These are phyloP conservation scores for Aspergillus homomorphus DNA, from an alignment of 495 filamentous ascomycete genomes.

Conservation along the genomic window DNA sequence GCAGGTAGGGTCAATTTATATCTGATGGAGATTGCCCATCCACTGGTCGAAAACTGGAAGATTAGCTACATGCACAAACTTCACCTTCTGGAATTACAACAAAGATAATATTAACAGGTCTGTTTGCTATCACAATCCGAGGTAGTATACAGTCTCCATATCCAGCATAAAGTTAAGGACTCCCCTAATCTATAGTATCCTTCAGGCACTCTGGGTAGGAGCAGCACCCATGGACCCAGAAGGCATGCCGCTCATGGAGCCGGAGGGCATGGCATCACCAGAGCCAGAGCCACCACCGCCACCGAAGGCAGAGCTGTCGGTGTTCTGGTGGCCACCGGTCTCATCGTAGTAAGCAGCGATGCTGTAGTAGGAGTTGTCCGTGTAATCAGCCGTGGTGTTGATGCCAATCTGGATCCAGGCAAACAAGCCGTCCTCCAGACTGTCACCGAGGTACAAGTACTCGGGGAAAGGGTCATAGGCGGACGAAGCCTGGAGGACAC, in stretches of 20 bases:
- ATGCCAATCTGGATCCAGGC: slow-evolving; percentile 59
- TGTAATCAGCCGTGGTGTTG: slow-evolving; percentile 48
- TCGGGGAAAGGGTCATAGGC: slow-evolving; percentile 38
- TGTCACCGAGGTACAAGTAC: slow-evolving; percentile 47
- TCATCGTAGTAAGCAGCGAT: slow-evolving; percentile 36
- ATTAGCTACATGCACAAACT: too few relatives aligned
- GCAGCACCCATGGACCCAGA: slow-evolving; percentile 7
- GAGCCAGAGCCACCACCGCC: slow-evolving; percentile 22
- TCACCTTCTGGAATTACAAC: too few relatives aligned
- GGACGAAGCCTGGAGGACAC: slow-evolving; percentile 26
- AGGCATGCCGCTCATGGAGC: slow-evolving; percentile 12
- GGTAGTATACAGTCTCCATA: not conserved
- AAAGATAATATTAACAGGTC: too few relatives aligned
- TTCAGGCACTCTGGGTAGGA: not conserved
- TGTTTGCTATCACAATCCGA: not conserved
- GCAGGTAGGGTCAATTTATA: too few relatives aligned
- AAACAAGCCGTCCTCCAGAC: slow-evolving; percentile 48
- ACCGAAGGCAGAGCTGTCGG: slow-evolving; percentile 19
- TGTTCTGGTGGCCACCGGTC: slow-evolving; percentile 32
- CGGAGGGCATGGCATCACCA: slow-evolving; percentile 17
- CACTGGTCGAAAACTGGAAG: too few relatives aligned
- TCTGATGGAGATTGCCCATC: too few relatives aligned
- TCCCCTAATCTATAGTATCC: not conserved
- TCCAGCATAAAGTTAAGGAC: not conserved
- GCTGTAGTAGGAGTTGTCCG: slow-evolving; percentile 38